These are phyloP conservation scores for Sarcodon sp. DNA, from an alignment of 768 basidiomycete genomes.

Conservation along the genomic window DNA sequence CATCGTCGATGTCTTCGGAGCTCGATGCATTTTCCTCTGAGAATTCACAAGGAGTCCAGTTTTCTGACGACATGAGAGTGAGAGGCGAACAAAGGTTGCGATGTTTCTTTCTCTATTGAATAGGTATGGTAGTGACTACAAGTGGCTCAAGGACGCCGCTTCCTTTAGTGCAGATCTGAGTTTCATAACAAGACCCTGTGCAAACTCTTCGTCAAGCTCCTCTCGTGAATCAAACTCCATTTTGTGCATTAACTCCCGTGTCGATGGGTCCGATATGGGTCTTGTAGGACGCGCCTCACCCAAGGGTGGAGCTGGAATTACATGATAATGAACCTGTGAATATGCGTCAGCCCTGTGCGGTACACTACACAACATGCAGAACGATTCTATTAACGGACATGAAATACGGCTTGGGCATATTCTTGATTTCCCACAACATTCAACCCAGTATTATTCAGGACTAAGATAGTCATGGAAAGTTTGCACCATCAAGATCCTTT, in stretches of 20 bases:
- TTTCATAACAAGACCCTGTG: constrained; percentile 25
- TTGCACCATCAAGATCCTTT: background rate
- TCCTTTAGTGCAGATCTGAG: constrained; percentile 18
- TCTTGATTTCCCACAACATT: constrained; percentile 77
- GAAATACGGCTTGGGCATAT: constrained; percentile 71
- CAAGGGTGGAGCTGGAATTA: constrained; percentile 56
- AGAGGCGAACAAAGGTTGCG: background rate
- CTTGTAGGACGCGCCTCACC: constrained; percentile 5
- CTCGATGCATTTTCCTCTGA: background rate
- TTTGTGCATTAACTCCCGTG: constrained; percentile 42
- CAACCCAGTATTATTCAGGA: constrained; percentile 49
- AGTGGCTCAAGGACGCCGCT: background rate
- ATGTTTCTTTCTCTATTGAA: background rate
- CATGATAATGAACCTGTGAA: constrained; percentile 59
- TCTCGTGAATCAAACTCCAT: constrained; percentile 44
- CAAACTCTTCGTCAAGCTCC: constrained; percentile 51
- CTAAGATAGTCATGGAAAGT: constrained; percentile 20
- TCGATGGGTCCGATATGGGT: constrained; percentile 16
- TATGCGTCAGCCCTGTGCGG: background rate
- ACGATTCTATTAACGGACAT: constrained; percentile 27
- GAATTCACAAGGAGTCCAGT: background rate
- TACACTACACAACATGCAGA: background rate
- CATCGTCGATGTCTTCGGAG: background rate
- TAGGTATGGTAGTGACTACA: background rate
- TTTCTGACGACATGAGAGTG: background rate